These are phyloP conservation scores for Nadsonia commutata DNA, from an alignment of 1,139 yeast genomes.

Conservation along the genomic window DNA sequence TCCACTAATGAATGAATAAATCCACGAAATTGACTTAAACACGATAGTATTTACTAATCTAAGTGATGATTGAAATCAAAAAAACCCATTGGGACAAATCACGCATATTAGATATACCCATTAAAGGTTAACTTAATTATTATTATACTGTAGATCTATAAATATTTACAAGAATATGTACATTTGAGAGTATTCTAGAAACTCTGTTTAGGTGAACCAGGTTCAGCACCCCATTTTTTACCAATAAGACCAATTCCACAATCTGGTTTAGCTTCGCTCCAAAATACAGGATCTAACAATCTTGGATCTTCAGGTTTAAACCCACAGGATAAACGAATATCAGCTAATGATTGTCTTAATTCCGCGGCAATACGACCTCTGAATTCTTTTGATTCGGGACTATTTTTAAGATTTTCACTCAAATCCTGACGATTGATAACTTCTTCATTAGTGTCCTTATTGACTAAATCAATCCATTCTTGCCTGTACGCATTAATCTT, in stretches of 20 bases:
- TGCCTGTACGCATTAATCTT: conserved; percentile 44
- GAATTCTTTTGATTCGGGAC: conserved; percentile 45
- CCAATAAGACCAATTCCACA: background rate
- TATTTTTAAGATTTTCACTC: conserved; percentile 44
- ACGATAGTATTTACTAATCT: no score
- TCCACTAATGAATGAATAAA: no score
- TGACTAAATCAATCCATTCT: conserved; percentile 54
- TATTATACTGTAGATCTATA: no score
- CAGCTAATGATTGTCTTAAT: conserved; percentile 48
- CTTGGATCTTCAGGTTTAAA: conserved; percentile 31
- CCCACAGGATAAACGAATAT: conserved; percentile 40
- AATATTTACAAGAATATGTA: no score
- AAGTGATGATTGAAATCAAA: no score
- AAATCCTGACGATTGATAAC: conserved; percentile 29
- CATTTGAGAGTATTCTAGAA: no score
- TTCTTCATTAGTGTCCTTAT: conserved; percentile 24
- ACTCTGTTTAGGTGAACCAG: background rate
- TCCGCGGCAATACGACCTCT: conserved; percentile 60
- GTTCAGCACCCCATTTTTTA: background rate
- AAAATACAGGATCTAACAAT: conserved; percentile 52
- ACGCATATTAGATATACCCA: no score
- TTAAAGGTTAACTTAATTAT: no score
- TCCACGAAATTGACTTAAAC: no score
- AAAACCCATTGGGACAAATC: no score
- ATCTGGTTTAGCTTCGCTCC: conserved; percentile 30